Evolutionary conservation across 2,329 filamentous ascomycete species (phyloP), one percentile per base, ranked within the genome.

Genomic region (Trichoderma lentiforme): DNA sequence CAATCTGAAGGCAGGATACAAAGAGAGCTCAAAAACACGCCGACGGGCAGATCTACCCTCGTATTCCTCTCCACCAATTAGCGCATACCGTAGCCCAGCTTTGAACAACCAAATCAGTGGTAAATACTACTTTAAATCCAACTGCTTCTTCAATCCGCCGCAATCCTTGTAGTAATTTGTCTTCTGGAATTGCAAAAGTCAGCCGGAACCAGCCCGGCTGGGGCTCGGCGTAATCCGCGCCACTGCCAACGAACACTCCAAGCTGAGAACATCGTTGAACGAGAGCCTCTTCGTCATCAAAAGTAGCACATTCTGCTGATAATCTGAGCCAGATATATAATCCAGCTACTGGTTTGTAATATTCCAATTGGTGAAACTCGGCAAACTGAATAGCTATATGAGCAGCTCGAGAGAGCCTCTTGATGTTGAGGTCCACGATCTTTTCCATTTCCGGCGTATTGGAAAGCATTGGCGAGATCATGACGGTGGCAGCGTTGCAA

Each of bases 151-250:
- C 70, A 24, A 72, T 69, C 6, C 70, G 56, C 4, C 64, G 24
- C 24, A 72, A 24, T 18, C 64, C 70, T 8, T 69, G 39, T 9
- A 72, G 14, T 7, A 72, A 21, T 21, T 62, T 32, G 21, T 62
- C 21, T 28, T 72, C 63, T 9, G 64, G 70, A 18, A 72, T 28
- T 3, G 70, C 51, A 57, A 72, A 72, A 3, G 64, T 69, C 11
- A 72, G 57, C 30, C 70, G 63, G 58, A 72, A 72, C 70, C 63
- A 72, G 11, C 70, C 70, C 6, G 70, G 53, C 39, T 69, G 70
- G 8, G 30, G 64, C 21, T 72, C 70, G 4, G 56, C 4, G 51
- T 72, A 72, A 53, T 72, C 70, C 18, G 70, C 64, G 6, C 70
- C 70, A 36, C 70, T 69, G 18, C 70, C 70, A 21, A 72, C 34